These are phyloP conservation scores for Diaporthe aspalathi DNA, from an alignment of 2,329 filamentous ascomycete species.

Conservation along the genomic window DNA sequence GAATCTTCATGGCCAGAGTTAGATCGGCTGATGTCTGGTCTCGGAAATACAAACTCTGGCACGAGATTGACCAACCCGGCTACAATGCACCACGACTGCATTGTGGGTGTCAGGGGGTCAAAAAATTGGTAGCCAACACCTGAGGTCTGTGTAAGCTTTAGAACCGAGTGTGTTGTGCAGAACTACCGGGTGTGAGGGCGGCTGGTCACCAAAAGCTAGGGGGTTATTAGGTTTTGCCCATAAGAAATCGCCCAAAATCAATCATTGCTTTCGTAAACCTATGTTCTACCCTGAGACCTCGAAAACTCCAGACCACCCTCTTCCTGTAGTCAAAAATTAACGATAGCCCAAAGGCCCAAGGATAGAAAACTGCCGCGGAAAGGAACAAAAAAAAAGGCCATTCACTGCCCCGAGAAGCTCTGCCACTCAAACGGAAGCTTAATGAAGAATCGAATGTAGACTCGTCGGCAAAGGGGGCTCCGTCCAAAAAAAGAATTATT, in stretches of 20 bases:
- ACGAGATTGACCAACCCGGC: background rate
- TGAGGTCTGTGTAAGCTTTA: background rate
- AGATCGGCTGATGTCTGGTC: background rate
- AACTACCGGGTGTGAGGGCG: too few relatives aligned
- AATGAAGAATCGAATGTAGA: background rate
- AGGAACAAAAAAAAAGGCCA: background rate
- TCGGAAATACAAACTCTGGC: background rate
- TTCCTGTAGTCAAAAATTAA: background rate
- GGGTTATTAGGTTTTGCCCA: background rate
- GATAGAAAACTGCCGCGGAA: background rate
- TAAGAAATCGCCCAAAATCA: background rate
- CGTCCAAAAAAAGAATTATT: background rate
- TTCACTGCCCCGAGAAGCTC: background rate
- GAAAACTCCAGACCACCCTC: background rate
- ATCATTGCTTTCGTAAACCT: constrained; percentile 8
- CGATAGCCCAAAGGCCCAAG: background rate
- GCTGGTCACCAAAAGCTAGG: background rate
- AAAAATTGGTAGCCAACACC: background rate
- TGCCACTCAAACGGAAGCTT: background rate
- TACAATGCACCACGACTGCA: too few relatives aligned
- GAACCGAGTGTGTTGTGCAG: too few relatives aligned
- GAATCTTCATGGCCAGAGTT: background rate
- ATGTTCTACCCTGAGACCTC: background rate
- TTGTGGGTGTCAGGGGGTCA: too few relatives aligned
- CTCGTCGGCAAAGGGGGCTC: background rate